Base-by-base conservation (phyloP, 805 yeast genomes). In the Candida corydali region DNA sequence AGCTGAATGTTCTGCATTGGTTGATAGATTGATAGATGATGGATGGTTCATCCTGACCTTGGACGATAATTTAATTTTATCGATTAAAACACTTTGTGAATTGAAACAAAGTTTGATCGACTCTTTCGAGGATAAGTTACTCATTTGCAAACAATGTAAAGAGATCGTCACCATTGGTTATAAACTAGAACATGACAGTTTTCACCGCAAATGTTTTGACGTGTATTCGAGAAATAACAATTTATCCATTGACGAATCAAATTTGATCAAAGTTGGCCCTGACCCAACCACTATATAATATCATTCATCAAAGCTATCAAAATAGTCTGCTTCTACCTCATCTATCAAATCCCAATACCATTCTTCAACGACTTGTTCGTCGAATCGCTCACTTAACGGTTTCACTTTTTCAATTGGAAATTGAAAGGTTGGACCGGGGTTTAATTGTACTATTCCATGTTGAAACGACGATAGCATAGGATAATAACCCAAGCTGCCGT, bases 401-500 rank as follows among this genome's bases (percentile, higher is more conserved):
- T 69, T 68, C 1, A 79, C 71, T 17, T 55, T 53, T 10, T 59
- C 64, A 0, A 49, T 52, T 1, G 81, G 75, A 36, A 49, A 67
- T 42, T 68, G 65, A 47, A 88, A 73, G 9, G 78, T 67, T 0
- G 86, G 82, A 0, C 88, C 84, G 2, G 86, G 69, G 44, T 84
- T 79, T 39, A 91, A 56, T 41, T 74, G 65, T 4, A 86, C 95
- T 8, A 73, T 63, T 0, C 98, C 98, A 2, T 82, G 82, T 45
- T 77, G 78, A 54, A 77, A 93, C 17, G 83, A 84, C 37, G 95
- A 84, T 23, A 86, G 70, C 65, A 88, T 86, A 1, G 98, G 98
- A 59, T 80, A 93, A 55, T 93, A 93, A 0, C 98, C 98, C 37
- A 87, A 61, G 29, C 77, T 65, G 0, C 95, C 95, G 54, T 93